Conservation (phyloP, 768 basidiomycete species). For the Boletus rex-veris region DNA sequence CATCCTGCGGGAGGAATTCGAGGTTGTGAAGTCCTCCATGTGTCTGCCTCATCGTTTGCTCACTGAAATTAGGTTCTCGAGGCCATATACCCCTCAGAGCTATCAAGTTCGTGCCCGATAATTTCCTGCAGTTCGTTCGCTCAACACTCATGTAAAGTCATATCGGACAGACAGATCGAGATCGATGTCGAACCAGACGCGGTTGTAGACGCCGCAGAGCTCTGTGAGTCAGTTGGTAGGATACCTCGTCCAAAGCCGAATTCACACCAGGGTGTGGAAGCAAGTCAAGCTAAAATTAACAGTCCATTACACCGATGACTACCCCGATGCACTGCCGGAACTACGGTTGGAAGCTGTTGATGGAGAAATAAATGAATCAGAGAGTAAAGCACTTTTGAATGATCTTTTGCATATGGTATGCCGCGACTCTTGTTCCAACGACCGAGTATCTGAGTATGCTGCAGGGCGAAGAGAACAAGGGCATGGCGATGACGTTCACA, state of each 20-base stretch:
- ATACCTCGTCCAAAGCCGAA: constrained; percentile 3
- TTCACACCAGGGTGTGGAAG: constrained; percentile 14
- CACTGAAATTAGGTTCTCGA: constrained; percentile 69
- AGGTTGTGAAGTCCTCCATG: constrained; percentile 48
- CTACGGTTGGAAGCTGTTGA: constrained; percentile 62
- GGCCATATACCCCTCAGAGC: constrained; percentile 93
- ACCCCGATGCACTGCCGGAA: constrained; percentile 81
- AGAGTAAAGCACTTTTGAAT: constrained; percentile 51
- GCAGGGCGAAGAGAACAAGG: constrained; percentile 81
- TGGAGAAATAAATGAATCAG: constrained; percentile 61
- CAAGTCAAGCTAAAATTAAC: constrained; percentile 74
- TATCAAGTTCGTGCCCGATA: constrained; percentile 70
- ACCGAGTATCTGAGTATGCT: background rate
- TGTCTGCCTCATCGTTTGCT: constrained; percentile 3
- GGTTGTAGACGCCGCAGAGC: constrained; percentile 54
- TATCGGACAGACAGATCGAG: constrained; percentile 76
- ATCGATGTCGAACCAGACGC: constrained; percentile 90
- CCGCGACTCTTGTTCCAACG: constrained; percentile 5
- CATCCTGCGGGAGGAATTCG: constrained; percentile 80
- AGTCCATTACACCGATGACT: constrained; percentile 75
- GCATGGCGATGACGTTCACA: constrained; percentile 98
- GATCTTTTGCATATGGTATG: constrained; percentile 58
- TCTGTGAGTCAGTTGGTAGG: constrained; percentile 38
- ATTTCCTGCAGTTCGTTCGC: constrained; percentile 33
- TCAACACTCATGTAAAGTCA: constrained; percentile 64